These are phyloP conservation scores for Leccinum arenicola DNA, from an alignment of 768 basidiomycete species.

Conservation along the genomic window DNA sequence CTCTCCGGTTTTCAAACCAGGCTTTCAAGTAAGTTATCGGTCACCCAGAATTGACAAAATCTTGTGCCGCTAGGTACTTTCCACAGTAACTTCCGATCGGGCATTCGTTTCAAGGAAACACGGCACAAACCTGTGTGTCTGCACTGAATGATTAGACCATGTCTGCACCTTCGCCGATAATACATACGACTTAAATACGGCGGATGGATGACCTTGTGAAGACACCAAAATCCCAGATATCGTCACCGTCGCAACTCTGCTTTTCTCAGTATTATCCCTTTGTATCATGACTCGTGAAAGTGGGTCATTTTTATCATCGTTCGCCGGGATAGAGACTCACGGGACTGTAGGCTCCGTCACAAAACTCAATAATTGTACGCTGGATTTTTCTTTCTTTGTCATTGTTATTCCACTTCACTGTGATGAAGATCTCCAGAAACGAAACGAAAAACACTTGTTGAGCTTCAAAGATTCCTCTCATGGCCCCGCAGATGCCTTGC, in stretches of 20 bases:
- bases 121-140: constrained; percentile 3
- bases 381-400: not conserved
- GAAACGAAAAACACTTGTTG: constrained; percentile 30
- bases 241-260: not conserved
- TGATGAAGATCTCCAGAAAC: constrained; percentile 37
- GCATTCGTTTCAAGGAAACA: constrained; percentile 1
- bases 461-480: constrained; percentile 38
- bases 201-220: not conserved
- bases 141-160: not conserved
- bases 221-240: not conserved
- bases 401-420: not conserved
- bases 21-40: constrained; percentile 15
- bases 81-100: constrained; percentile 1
- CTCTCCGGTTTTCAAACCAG: constrained; percentile 22
- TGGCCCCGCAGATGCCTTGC: constrained; percentile 41
- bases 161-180: constrained; percentile 10
- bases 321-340: constrained; percentile 9
- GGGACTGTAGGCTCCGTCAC: constrained; percentile 29
- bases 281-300: constrained; percentile 21
- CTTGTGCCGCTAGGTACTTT: not conserved
- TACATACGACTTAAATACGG: constrained; percentile 25
- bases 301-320: constrained; percentile 8
- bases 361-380: constrained; percentile 47
- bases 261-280: not conserved
- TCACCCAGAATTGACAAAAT: not conserved